These are phyloP conservation scores for Tylopilus balloui DNA, from an alignment of 768 basidiomycete genomes.

Conservation along the genomic window DNA sequence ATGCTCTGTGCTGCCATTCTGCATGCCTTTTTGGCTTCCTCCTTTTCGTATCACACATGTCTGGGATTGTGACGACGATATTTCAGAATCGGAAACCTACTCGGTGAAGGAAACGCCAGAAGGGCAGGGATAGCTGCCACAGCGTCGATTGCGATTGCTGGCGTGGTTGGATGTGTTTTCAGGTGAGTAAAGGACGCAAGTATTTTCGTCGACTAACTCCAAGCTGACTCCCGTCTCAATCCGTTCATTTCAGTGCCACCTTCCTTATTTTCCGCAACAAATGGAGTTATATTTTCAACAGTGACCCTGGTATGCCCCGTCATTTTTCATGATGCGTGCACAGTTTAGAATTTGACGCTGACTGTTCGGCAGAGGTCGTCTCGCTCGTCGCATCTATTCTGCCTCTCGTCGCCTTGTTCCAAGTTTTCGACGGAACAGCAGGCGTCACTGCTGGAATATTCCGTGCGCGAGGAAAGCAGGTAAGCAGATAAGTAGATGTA, in stretches of 20 bases:
- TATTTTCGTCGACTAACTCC: background rate
- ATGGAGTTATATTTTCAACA: slow-evolving; percentile 76
- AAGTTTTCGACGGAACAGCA: slow-evolving; percentile 78
- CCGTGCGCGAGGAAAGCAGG: slow-evolving; percentile 78
- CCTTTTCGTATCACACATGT: background rate
- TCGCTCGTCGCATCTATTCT: slow-evolving; percentile 55
- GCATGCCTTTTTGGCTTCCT: background rate
- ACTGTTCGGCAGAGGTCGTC: slow-evolving; percentile 38
- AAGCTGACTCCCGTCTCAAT: background rate
- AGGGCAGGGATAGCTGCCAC: slow-evolving; percentile 68
- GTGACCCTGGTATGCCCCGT: slow-evolving; percentile 46
- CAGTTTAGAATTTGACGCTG: too few species aligned
- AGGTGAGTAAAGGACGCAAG: slow-evolving; percentile 41
- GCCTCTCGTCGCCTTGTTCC: slow-evolving; percentile 73
- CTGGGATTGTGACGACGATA: background rate
- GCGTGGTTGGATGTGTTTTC: slow-evolving; percentile 60
- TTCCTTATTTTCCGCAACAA: slow-evolving; percentile 57
- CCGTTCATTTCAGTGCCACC: slow-evolving; percentile 36
- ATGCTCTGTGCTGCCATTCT: background rate
- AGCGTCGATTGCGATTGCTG: slow-evolving; percentile 60
- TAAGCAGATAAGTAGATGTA: slow-evolving; percentile 13
- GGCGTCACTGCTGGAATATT: slow-evolving; percentile 74
- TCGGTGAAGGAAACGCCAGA: slow-evolving; percentile 72
- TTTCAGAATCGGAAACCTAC: slow-evolving; percentile 76
- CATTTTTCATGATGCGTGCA: background rate